phyloP scores from a whole-genome alignment of 2,329 filamentous ascomycete species.

The Hawksworthiomyces lignivorus region DNA sequence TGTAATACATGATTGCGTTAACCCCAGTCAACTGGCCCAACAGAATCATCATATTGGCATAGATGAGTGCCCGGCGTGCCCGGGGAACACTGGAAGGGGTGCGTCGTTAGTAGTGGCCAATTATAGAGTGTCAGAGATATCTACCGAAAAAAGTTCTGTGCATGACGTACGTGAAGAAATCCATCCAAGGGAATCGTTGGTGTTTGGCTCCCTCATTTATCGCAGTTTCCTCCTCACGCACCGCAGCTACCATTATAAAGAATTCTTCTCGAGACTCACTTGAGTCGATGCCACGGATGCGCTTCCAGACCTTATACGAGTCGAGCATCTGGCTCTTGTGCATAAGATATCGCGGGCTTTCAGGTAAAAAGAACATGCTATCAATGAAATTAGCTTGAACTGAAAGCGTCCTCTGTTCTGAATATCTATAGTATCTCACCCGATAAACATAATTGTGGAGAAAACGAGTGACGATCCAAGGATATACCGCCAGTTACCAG shows the following conservation, averaged over 20 bases:
- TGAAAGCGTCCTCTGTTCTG: too few relatives aligned
- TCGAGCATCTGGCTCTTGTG: conserved; percentile 55
- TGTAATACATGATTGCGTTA: conserved; percentile 66
- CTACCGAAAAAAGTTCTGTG: too few relatives aligned
- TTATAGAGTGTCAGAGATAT: too few relatives aligned
- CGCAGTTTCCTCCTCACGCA: conserved; percentile 48
- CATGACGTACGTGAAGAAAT: conserved; percentile 57
- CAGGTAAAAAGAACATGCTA: conserved; percentile 63
- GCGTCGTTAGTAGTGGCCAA: too few relatives aligned
- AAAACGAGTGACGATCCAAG: conserved; percentile 65
- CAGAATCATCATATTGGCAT: conserved; percentile 63
- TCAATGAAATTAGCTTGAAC: too few relatives aligned
- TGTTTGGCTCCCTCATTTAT: conserved; percentile 43
- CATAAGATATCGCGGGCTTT: conserved; percentile 61
- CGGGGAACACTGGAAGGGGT: conserved; percentile 40
- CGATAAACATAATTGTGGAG: conserved; percentile 52
- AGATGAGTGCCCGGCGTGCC: conserved; percentile 57
- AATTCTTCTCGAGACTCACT: conserved; percentile 60
- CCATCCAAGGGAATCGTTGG: conserved; percentile 59
- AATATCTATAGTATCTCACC: not conserved
- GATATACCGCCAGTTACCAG: conserved; percentile 66
- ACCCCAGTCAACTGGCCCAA: conserved; percentile 65
- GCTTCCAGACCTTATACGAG: conserved; percentile 63
- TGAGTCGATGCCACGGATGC: conserved; percentile 54
- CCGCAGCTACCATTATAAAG: conserved; percentile 60